Evolutionary conservation across 345 rosid species (phyloP).

Genomic region (Psidium guajava): DNA sequence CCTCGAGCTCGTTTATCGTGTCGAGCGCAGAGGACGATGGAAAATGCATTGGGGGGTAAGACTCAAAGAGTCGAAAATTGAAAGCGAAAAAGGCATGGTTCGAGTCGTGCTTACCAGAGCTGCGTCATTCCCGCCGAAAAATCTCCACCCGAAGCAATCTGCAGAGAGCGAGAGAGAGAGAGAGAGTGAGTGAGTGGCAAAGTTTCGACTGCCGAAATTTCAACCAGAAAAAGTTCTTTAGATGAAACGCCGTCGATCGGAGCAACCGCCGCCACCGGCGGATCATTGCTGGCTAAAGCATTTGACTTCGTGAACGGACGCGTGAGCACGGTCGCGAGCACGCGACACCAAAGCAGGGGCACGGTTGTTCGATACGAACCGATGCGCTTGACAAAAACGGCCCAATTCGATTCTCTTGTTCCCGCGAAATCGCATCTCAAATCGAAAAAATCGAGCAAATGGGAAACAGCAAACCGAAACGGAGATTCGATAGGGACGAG

Average conservation of each 20-base stretch:
- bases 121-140: slow-evolving; percentile 54
- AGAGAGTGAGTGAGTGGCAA: background rate
- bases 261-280: background rate
- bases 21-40: background rate
- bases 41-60: background rate
- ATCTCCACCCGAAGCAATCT: slow-evolving; percentile 63
- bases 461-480: background rate
- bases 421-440: background rate
- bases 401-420: background rate
- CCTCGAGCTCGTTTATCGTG: background rate
- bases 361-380: background rate
- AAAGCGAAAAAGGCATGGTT: background rate
- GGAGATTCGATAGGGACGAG: background rate
- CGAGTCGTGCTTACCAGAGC: slow-evolving; percentile 37
- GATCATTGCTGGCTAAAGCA: background rate
- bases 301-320: background rate
- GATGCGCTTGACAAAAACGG: background rate
- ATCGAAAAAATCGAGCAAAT: background rate
- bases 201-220: background rate
- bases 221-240: background rate
- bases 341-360: background rate
- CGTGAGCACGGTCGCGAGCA: background rate
- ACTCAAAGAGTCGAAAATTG: too few species aligned
- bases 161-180: background rate
- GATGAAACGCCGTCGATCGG: background rate